Evolutionary conservation across 202 grass and related monocot genomes (phyloP).

Genomic region (Setaria italica): DNA sequence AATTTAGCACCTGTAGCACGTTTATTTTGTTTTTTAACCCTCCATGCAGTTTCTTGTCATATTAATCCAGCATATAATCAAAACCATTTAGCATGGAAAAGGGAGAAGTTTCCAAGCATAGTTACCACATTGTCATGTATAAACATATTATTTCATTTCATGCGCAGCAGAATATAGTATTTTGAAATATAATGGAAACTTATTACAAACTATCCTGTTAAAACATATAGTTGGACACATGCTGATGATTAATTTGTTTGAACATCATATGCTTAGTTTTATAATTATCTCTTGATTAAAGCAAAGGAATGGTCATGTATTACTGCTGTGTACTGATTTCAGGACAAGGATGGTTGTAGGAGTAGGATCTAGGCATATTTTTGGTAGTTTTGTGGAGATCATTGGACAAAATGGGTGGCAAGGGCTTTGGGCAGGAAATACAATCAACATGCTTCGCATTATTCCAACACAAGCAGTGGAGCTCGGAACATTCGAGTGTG

Average conservation of each 20-base stretch:
- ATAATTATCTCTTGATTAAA: not conserved
- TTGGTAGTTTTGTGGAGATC: constrained; percentile 76
- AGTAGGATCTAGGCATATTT: constrained; percentile 83
- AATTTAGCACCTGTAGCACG: not conserved
- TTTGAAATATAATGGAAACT: not conserved
- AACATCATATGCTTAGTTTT: constrained; percentile 6
- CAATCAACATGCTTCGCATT: constrained; percentile 91
- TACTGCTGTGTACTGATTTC: constrained; percentile 44
- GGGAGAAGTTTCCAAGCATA: not conserved
- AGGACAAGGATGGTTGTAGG: constrained; percentile 98
- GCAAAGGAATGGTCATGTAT: constrained; percentile 31
- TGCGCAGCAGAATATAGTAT: not conserved
- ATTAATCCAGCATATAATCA: not conserved
- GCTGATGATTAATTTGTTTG: not conserved
- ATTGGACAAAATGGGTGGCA: constrained; percentile 79
- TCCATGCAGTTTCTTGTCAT: not conserved
- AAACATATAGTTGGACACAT: constrained; percentile 10
- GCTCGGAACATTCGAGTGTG: constrained; percentile 79
- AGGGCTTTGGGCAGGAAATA: constrained; percentile 95
- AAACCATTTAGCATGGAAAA: constrained; percentile 19
- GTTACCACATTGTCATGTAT: constrained; percentile 1
- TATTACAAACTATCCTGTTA: constrained; percentile 9
- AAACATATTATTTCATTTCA: constrained; percentile 38
- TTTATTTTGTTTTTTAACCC: not conserved
- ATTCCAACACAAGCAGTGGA: constrained; percentile 95